Evolutionary conservation across 176 grass and related monocot genomes (phyloP), one percentile per base, ranked within the genome.

Genomic region (Elymus sibiricus): DNA sequence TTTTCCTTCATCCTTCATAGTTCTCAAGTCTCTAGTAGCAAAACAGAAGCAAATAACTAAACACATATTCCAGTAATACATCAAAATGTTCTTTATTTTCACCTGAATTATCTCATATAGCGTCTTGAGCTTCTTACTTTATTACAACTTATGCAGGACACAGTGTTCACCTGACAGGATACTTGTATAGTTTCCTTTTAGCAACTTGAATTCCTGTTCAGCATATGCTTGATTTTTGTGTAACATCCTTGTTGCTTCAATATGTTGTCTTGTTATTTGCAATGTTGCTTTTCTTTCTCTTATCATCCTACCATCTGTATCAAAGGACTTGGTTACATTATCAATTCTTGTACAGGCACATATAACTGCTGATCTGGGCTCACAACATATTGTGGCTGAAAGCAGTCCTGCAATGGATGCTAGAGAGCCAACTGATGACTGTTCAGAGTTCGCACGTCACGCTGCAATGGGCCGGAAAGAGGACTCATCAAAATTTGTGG

Each of bases 401-500:
- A 71, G 55, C 65, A 83, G 61, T 35, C 46, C 35, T 64, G 62
- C 49, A 7, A 67, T 67, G 65, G 84, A 87, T 56, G 53, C 53
- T 21, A 56, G 53, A 87, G 80, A 87, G 26, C 74, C 82, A 87
- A 82, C 25, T n/a, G 28, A 24, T 74, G 43, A 44, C 22, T 25
- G 27, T 87, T 74, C 74, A 90, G 83, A 87, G 89, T 90, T 98
- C 26, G 65, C 31, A 47, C 71, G 12, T 60, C 80, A 89, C 61
- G 40, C 92, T 82, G 91, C 90, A 55, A 91, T 88, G 89, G 93
- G 95, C 61, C 81, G 82, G 46, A 95, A 92, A 88, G 44, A 81
- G 42, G 93, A 95, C 24, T 88, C 93, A 64, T 94, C 88, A 78
- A 98, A 94, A 76, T 80, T 98, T 86, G 51, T 79, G 47, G 96